Conservation (phyloP, 306 rosid species). For the Vigna trinervia region DNA sequence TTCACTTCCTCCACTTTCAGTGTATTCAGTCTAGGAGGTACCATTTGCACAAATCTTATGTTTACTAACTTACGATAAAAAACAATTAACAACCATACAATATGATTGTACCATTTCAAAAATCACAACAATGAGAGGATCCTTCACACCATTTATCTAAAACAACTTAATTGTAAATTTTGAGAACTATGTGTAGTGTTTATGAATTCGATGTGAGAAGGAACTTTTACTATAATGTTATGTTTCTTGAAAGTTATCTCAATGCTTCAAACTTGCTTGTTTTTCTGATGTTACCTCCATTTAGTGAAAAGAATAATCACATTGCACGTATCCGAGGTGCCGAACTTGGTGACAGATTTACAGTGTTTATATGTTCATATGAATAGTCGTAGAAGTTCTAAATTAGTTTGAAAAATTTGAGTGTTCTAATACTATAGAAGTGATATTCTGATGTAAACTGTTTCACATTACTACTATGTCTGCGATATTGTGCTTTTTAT, state of each 20-base stretch:
- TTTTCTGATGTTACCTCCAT: slow-evolving; percentile 1
- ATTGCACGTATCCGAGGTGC: not conserved
- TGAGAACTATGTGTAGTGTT: not conserved
- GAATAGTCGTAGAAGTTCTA: slow-evolving; percentile 4
- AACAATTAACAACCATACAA: not conserved
- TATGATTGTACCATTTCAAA: not conserved
- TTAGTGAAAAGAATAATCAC: slow-evolving; percentile 15
- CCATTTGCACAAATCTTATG: slow-evolving; percentile 33
- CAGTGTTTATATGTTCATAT: slow-evolving; percentile 14
- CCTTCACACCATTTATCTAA: not conserved
- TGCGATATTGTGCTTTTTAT: slow-evolving; percentile 26
- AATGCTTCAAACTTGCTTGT: not conserved
- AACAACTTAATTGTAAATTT: not conserved
- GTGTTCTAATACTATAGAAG: not conserved
- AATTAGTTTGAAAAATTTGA: slow-evolving; percentile 18
- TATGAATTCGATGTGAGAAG: not conserved
- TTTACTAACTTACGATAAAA: not conserved
- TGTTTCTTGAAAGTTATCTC: not conserved
- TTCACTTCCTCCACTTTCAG: not conserved
- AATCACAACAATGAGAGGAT: not conserved
- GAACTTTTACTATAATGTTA: slow-evolving; percentile 14
- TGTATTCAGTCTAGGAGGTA: slow-evolving; percentile 13
- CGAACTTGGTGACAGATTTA: slow-evolving; percentile 5
- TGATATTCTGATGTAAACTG: slow-evolving; percentile 5
- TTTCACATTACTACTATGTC: slow-evolving; percentile 15